phyloP scores from a whole-genome alignment of 2,329 filamentous ascomycete species.

The Ascochyta koolunga region DNA sequence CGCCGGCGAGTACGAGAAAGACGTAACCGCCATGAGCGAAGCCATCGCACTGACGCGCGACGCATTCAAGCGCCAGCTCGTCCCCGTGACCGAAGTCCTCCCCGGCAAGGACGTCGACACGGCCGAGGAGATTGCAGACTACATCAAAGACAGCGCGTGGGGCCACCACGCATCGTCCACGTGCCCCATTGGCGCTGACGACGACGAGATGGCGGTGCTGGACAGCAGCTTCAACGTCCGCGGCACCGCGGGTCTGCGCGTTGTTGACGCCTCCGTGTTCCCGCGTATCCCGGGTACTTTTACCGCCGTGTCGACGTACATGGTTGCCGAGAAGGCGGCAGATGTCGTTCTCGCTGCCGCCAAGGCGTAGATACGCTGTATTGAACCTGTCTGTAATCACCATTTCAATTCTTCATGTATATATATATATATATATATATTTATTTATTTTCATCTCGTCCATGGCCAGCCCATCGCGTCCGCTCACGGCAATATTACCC shows the following conservation, averaged over 20 bases:
- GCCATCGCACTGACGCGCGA: slow-evolving; percentile 59
- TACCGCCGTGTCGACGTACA: slow-evolving; percentile 59
- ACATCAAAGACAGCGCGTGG: slow-evolving; percentile 39
- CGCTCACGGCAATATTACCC: too few species aligned
- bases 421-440: too few species aligned
- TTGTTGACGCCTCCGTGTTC: slow-evolving; percentile 48
- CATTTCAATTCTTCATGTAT: background rate
- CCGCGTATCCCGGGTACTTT: slow-evolving; percentile 58
- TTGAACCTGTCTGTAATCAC: too few species aligned
- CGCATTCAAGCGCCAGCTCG: slow-evolving; percentile 35
- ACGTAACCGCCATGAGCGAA: slow-evolving; percentile 61
- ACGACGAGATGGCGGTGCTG: slow-evolving; percentile 59
- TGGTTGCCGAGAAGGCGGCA: slow-evolving; percentile 67
- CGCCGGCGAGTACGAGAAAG: slow-evolving; percentile 66
- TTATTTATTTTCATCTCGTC: too few species aligned
- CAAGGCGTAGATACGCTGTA: background rate
- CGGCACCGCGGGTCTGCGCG: slow-evolving; percentile 60
- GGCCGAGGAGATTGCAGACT: slow-evolving; percentile 38
- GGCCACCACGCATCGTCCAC: slow-evolving; percentile 65
- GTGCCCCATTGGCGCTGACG: slow-evolving; percentile 60
- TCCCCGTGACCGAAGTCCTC: slow-evolving; percentile 52
- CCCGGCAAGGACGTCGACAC: slow-evolving; percentile 56
- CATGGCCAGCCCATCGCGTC: too few species aligned
- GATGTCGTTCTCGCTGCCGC: slow-evolving; percentile 58
- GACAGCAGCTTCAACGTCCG: slow-evolving; percentile 60